Evolutionary conservation across 306 rosid genomes (phyloP).

Genomic region (Prunus padus): DNA sequence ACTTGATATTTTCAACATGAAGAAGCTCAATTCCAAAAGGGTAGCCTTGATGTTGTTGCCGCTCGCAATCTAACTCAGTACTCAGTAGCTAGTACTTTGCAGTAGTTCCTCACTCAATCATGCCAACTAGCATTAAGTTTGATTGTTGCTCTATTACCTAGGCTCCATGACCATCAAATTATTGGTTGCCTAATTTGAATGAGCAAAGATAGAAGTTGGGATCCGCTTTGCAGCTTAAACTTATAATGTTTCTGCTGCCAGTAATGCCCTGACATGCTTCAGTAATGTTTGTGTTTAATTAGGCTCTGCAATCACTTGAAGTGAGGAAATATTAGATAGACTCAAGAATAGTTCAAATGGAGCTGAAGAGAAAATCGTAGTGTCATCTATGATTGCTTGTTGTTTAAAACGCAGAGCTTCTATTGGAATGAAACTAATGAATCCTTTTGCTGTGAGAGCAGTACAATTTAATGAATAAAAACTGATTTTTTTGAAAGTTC

Average conservation of each 20-base stretch:
- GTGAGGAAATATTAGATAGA: neutral
- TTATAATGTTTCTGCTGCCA: constrained; percentile 47
- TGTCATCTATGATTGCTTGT: neutral
- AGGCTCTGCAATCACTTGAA: neutral
- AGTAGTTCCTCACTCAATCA: neutral
- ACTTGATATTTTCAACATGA: neutral
- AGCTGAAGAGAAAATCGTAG: neutral
- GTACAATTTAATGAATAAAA: too few species aligned
- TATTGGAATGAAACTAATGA: neutral
- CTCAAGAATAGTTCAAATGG: neutral
- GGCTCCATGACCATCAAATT: constrained; percentile 36
- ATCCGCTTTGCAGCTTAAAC: constrained; percentile 69
- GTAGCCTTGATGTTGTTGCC: neutral
- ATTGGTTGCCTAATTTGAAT: constrained; percentile 30
- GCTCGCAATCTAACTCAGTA: neutral
- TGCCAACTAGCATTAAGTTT: neutral
- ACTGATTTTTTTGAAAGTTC: neutral
- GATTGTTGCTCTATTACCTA: constrained; percentile 40
- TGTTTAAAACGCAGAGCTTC: neutral
- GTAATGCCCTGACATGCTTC: constrained; percentile 54
- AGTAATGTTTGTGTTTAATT: neutral
- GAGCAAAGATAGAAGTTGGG: constrained; percentile 53
- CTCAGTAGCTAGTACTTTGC: neutral
- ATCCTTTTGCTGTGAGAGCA: neutral
- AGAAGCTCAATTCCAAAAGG: neutral